Evolutionary conservation across 257 asterid genomes (phyloP).

Genomic region (Cordia subcordata): DNA sequence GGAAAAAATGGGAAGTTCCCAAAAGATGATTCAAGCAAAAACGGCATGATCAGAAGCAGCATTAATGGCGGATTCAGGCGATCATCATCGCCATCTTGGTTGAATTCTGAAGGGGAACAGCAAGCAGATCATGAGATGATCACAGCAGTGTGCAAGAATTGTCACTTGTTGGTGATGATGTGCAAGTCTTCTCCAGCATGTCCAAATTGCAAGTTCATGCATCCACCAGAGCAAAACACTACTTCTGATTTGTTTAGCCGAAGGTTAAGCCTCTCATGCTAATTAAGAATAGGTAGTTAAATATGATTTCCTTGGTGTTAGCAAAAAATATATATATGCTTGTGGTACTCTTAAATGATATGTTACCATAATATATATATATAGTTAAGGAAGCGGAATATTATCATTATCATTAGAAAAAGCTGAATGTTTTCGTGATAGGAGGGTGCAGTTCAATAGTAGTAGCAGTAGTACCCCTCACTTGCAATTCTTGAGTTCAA

Average conservation of each 20-base stretch:
- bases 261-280: constrained; percentile 33
- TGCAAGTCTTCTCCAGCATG: constrained; percentile 58
- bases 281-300: background rate
- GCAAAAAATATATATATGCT: too few species aligned
- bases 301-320: too few species aligned
- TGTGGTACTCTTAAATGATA: too few species aligned
- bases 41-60: constrained; percentile 1
- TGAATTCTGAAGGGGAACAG: constrained; percentile 50
- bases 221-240: constrained; percentile 34
- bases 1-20: constrained; percentile 14
- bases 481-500: too few species aligned
- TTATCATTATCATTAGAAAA: too few species aligned
- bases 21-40: constrained; percentile 1
- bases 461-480: too few species aligned
- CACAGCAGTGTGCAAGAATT: constrained; percentile 73
- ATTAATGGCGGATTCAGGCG: constrained; percentile 8
- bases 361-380: too few species aligned
- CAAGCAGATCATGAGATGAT: constrained; percentile 71
- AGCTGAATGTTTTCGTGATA: too few species aligned
- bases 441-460: too few species aligned
- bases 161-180: constrained; percentile 78
- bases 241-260: constrained; percentile 20
- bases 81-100: constrained; percentile 51
- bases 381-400: too few species aligned
- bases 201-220: constrained; percentile 73